phyloP scores from a whole-genome alignment of 2,329 filamentous ascomycete genomes.

The Grosmannia huntii region DNA sequence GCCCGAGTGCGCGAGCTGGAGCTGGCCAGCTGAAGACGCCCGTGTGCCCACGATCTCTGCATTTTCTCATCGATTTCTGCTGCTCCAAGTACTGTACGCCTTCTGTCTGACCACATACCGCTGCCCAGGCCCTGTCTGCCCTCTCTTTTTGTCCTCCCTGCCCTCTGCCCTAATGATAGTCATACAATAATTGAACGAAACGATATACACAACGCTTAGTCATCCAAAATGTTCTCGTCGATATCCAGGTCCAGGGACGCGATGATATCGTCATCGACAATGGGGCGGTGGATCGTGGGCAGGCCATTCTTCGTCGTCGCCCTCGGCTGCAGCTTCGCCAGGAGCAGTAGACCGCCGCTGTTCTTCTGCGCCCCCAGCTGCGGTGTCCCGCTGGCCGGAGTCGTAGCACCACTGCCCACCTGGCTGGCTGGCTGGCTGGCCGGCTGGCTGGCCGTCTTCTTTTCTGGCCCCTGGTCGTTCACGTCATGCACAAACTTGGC shows the following conservation, averaged over 20 bases:
- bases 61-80: neutral
- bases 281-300: constrained; percentile 60
- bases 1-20: constrained; percentile 11
- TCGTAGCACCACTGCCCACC: constrained; percentile 30
- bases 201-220: neutral
- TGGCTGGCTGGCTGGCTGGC: constrained; percentile 29
- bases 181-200: neutral
- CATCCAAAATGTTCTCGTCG: constrained; percentile 60
- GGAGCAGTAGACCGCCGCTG: constrained; percentile 27
- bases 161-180: neutral
- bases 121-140: neutral
- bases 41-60: neutral
- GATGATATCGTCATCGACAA: constrained; percentile 88
- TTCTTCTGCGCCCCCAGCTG: constrained; percentile 30
- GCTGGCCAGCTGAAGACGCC: neutral
- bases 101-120: no score
- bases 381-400: constrained; percentile 37
- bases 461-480: constrained; percentile 34
- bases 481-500: constrained; percentile 57
- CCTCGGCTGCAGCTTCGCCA: constrained; percentile 37
- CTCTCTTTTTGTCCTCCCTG: neutral
- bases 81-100: neutral
- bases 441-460: constrained; percentile 28
- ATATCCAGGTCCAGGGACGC: constrained; percentile 80
- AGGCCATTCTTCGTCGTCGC: constrained; percentile 44